These are phyloP conservation scores for Camelina sativa DNA, from an alignment of 345 rosid species.

Conservation along the genomic window DNA sequence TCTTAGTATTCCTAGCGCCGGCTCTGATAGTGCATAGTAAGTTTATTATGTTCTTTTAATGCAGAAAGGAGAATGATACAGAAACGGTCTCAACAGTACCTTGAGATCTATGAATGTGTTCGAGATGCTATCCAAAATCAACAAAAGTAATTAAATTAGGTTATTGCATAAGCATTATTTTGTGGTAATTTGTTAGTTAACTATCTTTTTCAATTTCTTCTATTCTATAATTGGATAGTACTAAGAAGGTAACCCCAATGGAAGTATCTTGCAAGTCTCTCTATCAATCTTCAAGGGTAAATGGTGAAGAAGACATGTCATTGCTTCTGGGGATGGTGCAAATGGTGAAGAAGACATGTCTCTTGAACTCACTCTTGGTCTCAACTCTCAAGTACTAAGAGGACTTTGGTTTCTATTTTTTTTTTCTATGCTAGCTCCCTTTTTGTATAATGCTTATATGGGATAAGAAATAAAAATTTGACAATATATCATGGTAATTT, in stretches of 20 bases:
- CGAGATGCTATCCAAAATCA: neutral
- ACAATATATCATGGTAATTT: neutral
- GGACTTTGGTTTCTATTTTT: conserved; percentile 1
- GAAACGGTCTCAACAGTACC: neutral
- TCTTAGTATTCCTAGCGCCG: too few species aligned
- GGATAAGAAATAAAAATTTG: conserved; percentile 14
- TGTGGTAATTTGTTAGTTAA: neutral
- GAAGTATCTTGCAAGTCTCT: conserved; percentile 13
- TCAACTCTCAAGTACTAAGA: conserved; percentile 21
- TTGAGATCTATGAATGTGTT: neutral
- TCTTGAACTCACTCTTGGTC: conserved; percentile 39
- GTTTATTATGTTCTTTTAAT: neutral
- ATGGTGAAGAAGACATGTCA: neutral
- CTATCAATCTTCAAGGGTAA: conserved; percentile 23
- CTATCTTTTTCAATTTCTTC: neutral
- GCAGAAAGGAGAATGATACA: neutral
- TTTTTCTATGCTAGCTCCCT: too few species aligned
- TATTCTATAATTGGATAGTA: neutral
- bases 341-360: neutral
- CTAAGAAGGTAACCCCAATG: neutral
- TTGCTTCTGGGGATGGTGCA: conserved; percentile 9
- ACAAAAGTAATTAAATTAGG: too few species aligned
- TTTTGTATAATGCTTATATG: conserved; percentile 22
- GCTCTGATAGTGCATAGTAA: neutral
- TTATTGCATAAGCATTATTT: neutral